phyloP scores from a whole-genome alignment of 345 rosid species.

The Eucalyptus pauciflora region DNA sequence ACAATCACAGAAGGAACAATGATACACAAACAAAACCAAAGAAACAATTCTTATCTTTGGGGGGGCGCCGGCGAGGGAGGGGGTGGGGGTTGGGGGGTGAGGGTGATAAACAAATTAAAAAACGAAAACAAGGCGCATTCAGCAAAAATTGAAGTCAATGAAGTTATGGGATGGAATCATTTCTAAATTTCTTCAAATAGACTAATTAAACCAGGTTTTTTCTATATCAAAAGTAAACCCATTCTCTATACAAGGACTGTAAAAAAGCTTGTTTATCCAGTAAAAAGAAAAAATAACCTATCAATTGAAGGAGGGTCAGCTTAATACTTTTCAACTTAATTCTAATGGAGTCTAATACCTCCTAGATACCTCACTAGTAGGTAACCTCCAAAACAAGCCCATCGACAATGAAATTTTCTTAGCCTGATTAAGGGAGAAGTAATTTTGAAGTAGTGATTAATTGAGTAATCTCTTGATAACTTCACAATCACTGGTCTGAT shows the following conservation, averaged over 20 bases:
- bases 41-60: not conserved
- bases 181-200: not conserved
- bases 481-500: not conserved
- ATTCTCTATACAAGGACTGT: not conserved
- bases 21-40: not conserved
- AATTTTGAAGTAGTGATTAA: not conserved
- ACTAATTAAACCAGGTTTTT: not conserved
- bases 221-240: not conserved
- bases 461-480: not conserved
- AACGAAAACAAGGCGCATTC: not conserved
- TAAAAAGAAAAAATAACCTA: not conserved
- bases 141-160: not conserved
- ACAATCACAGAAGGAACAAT: not conserved
- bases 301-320: not conserved
- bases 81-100: too few species aligned
- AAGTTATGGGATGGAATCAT: not conserved
- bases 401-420: not conserved
- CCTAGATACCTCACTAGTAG: not conserved
- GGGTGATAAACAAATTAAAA: not conserved
- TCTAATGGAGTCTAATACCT: not conserved
- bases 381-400: not conserved
- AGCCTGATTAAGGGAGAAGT: not conserved
- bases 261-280: not conserved
- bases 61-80: too few species aligned
- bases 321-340: not conserved